These are phyloP conservation scores for Malassezia cuniculi DNA, from an alignment of 1,284 basidiomycete species.

Conservation along the genomic window DNA sequence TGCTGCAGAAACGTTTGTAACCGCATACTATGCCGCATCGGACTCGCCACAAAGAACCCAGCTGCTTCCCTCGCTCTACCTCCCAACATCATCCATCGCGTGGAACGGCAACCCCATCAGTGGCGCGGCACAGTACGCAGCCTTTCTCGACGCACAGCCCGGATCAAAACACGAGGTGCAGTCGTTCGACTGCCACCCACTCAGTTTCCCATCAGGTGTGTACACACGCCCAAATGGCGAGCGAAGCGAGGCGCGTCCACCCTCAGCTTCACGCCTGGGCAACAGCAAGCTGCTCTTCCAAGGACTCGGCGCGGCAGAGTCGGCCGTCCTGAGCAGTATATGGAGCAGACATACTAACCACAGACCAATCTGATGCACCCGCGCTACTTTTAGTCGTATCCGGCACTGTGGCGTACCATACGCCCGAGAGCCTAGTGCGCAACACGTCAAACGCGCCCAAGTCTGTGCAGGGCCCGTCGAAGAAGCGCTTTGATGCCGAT, in stretches of 20 bases:
- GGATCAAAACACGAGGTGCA: slow-evolving; percentile 41
- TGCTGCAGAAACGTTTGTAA: slow-evolving; percentile 39
- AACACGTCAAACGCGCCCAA: slow-evolving; percentile 27
- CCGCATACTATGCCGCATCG: slow-evolving; percentile 41
- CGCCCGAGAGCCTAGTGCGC: slow-evolving; percentile 26
- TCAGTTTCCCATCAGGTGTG: slow-evolving; percentile 24
- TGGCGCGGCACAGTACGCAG: slow-evolving; percentile 25
- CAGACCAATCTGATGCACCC: slow-evolving; percentile 19
- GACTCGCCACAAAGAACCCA: slow-evolving; percentile 35
- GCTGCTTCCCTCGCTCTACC: slow-evolving; percentile 37
- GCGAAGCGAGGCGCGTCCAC: slow-evolving; percentile 4
- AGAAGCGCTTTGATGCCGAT: slow-evolving; percentile 26
- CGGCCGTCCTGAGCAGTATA: slow-evolving; percentile 30
- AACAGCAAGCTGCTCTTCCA: slow-evolving; percentile 9
- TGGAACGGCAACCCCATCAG: slow-evolving; percentile 44
- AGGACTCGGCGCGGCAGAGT: slow-evolving; percentile 14
- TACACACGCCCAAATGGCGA: slow-evolving; percentile 11
- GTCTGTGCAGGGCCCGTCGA: slow-evolving; percentile 19
- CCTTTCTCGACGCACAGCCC: slow-evolving; percentile 36
- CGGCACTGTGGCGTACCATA: slow-evolving; percentile 39
- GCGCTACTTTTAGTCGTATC: slow-evolving; percentile 30
- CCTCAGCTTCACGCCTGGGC: slow-evolving; percentile 1
- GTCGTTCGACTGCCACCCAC: slow-evolving; percentile 36
- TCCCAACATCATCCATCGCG: slow-evolving; percentile 34
- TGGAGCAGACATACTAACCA: slow-evolving; percentile 15